Percentiles rank a stretch among this genome's conserved stretches.
Evolutionary conservation across 83 land plant genomes (phyloP).

Genomic region (Picea mariana): DNA sequence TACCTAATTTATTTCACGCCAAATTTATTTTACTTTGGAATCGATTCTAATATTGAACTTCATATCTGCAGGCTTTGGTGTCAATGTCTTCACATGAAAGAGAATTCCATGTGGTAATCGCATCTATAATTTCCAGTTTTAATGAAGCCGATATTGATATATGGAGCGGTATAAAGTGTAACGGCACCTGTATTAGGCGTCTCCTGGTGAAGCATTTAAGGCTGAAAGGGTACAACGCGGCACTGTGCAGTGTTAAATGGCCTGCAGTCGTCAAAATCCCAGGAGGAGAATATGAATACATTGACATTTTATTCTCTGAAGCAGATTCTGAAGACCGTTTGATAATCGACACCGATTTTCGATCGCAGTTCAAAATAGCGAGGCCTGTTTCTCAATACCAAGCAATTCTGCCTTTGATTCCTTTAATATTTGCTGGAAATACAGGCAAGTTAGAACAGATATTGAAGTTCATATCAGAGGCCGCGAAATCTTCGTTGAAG

Average conservation of each 20-base stretch:
- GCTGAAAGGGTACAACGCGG: too few species aligned
- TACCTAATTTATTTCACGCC: too few species aligned
- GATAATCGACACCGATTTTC: constrained; percentile 82
- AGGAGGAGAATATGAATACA: constrained; percentile 93
- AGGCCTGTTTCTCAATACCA: constrained; percentile 80
- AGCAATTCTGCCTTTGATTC: constrained; percentile 64
- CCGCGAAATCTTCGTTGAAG: constrained; percentile 74
- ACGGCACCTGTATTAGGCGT: too few species aligned
- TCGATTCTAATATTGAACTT: too few species aligned
- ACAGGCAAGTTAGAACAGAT: constrained; percentile 52
- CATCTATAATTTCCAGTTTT: too few species aligned
- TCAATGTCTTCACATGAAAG: too few species aligned
- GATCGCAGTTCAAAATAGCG: constrained; percentile 88
- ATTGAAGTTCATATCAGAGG: constrained; percentile 83
- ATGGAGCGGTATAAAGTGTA: too few species aligned
- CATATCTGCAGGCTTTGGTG: too few species aligned
- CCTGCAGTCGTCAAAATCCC: constrained; percentile 67
- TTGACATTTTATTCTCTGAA: constrained; percentile 56
- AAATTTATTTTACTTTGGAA: too few species aligned
- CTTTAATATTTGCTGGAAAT: constrained; percentile 73
- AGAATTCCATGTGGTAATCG: too few species aligned
- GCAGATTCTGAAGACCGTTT: constrained; percentile 26
- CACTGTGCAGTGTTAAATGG: constrained; percentile 77
- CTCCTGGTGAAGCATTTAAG: too few species aligned
- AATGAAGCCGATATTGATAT: too few species aligned